phyloP scores from a whole-genome alignment of 768 basidiomycete species.

The Xanthoconium stramineum region DNA sequence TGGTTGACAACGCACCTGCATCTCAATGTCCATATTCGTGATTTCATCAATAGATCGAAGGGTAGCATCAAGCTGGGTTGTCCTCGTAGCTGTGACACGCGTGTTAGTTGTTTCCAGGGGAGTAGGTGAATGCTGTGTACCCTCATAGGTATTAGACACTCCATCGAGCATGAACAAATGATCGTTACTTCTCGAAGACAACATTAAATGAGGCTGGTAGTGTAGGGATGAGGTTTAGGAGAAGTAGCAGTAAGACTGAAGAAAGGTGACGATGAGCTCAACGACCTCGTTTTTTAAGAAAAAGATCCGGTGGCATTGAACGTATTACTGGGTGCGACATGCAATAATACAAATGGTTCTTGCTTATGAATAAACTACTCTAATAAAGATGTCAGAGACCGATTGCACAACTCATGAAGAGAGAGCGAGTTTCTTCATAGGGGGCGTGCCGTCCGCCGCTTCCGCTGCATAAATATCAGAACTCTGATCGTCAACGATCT shows the following conservation, averaged over 20 bases:
- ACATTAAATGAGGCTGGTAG: conserved; percentile 2
- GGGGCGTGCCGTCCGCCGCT: conserved; percentile 54
- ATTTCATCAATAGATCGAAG: conserved; percentile 52
- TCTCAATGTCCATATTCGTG: conserved; percentile 68
- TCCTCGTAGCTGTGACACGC: conserved; percentile 6
- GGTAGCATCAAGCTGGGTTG: conserved; percentile 33
- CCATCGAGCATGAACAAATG: background rate
- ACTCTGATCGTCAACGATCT: conserved; percentile 52
- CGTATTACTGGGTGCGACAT: conserved; percentile 17
- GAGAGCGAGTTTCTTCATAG: conserved; percentile 64
- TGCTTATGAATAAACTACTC: conserved; percentile 31
- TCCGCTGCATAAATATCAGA: conserved; percentile 29
- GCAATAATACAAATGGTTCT: conserved; percentile 27
- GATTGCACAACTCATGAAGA: conserved; percentile 23
- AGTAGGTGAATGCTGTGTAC: conserved; percentile 6
- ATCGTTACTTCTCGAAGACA: background rate
- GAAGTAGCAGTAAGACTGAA: no score
- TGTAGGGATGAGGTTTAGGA: background rate
- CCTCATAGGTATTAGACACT: background rate
- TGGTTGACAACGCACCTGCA: conserved; percentile 50
- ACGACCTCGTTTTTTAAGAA: background rate
- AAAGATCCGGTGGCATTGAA: conserved; percentile 1
- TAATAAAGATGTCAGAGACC: conserved; percentile 28
- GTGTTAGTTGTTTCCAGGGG: background rate
- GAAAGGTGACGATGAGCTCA: no score